Conservation (phyloP, 257 asterid species). For the Linaria vulgaris region DNA sequence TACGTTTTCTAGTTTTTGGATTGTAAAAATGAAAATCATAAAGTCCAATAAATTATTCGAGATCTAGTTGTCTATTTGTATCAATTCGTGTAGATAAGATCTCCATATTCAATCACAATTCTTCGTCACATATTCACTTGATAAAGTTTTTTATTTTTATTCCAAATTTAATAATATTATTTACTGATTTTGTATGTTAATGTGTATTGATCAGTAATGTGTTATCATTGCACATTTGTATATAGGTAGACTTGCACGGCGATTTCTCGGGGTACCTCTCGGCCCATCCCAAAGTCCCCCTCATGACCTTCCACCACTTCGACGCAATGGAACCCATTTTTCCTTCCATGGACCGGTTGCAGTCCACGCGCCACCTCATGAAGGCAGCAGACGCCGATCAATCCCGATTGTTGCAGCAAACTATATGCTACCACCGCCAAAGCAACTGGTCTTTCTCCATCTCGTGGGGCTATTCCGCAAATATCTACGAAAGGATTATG, state of each 20-base stretch:
- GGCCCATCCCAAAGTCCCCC: slow-evolving; percentile 50
- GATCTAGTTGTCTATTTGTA: no score
- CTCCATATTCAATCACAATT: no score
- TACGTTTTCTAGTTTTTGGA: no score
- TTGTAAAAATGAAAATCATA: no score
- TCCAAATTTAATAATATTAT: no score
- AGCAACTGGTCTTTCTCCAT: slow-evolving; percentile 51
- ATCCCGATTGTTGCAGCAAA: slow-evolving; percentile 54
- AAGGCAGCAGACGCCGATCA: slow-evolving; percentile 53
- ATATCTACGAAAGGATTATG: slow-evolving; percentile 44
- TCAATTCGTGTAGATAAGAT: no score
- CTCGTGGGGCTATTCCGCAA: slow-evolving; percentile 53
- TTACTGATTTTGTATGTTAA: no score
- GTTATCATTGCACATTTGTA: background rate
- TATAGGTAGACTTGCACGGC: slow-evolving; percentile 47
- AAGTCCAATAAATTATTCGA: no score
- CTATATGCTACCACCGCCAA: slow-evolving; percentile 44
- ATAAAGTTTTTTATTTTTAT: no score
- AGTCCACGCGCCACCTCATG: slow-evolving; percentile 60
- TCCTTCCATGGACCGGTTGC: slow-evolving; percentile 40
- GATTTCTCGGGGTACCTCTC: slow-evolving; percentile 55
- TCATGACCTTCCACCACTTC: slow-evolving; percentile 61
- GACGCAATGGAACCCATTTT: slow-evolving; percentile 52
- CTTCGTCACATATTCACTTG: no score
- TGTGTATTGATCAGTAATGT: no score